phyloP scores from a whole-genome alignment of 2,329 filamentous ascomycete genomes.

The Clarireedia hainanense region DNA sequence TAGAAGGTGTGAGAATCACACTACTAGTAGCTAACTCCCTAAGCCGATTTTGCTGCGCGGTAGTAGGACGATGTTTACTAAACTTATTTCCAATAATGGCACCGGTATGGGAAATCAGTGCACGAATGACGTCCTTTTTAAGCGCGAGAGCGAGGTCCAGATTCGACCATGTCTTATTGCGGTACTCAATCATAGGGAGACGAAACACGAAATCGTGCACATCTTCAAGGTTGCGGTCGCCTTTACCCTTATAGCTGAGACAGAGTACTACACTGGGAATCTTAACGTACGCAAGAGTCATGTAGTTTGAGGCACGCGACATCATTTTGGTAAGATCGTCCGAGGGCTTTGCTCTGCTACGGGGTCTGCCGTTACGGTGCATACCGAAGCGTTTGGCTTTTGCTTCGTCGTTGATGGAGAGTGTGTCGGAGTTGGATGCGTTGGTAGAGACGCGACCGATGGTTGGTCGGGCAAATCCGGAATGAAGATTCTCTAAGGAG shows the following conservation, averaged over 20 bases:
- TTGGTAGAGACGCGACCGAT: conserved; percentile 21
- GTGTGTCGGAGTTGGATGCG: conserved; percentile 17
- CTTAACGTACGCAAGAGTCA: conserved; percentile 93
- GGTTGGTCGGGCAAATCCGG: conserved; percentile 18
- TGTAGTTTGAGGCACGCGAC: conserved; percentile 86
- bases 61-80: conserved; percentile 75
- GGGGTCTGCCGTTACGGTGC: conserved; percentile 39
- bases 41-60: conserved; percentile 68
- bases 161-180: conserved; percentile 99
- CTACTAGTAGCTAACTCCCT: conserved; percentile 73
- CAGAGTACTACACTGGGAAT: conserved; percentile 93
- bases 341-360: conserved; percentile 54
- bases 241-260: conserved; percentile 92
- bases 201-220: conserved; percentile 97
- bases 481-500: conserved; percentile 27
- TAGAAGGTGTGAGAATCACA: conserved; percentile 25
- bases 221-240: conserved; percentile 91
- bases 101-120: conserved; percentile 88
- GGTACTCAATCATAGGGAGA: conserved; percentile 87
- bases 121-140: conserved; percentile 90
- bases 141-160: conserved; percentile 85
- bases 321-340: conserved; percentile 98
- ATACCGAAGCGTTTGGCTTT: conserved; percentile 47
- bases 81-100: conserved; percentile 98
- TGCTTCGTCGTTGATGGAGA: conserved; percentile 24